These are phyloP conservation scores for Lablab purpureus DNA, from an alignment of 306 rosid species.

Conservation along the genomic window DNA sequence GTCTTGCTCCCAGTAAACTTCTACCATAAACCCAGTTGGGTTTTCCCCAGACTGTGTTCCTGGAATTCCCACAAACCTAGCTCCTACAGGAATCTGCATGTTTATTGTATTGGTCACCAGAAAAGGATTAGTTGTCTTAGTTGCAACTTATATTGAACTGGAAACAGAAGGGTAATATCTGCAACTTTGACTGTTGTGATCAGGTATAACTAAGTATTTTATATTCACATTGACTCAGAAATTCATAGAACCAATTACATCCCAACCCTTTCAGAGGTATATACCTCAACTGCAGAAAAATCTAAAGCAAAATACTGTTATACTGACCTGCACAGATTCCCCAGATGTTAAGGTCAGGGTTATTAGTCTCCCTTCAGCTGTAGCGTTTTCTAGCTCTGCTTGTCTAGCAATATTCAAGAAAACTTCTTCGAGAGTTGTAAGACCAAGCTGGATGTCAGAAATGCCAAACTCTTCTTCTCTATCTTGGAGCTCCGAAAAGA, in stretches of 20 bases:
- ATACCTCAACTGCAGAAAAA: not conserved
- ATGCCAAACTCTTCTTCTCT: slow-evolving; percentile 75
- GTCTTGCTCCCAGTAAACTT: slow-evolving; percentile 89
- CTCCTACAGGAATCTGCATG: slow-evolving; percentile 77
- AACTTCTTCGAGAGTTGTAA: slow-evolving; percentile 90
- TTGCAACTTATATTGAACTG: not conserved
- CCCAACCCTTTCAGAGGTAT: slow-evolving; percentile 18
- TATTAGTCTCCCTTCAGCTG: slow-evolving; percentile 70
- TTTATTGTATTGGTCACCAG: slow-evolving; percentile 36
- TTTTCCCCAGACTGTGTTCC: slow-evolving; percentile 70
- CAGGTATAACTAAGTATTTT: not conserved
- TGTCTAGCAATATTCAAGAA: slow-evolving; percentile 85
- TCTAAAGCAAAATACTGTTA: slow-evolving; percentile 19
- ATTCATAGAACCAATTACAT: not conserved
- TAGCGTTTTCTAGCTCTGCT: slow-evolving; percentile 87
- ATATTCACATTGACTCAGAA: not conserved
- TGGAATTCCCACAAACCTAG: slow-evolving; percentile 81
- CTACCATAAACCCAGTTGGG: slow-evolving; percentile 81
- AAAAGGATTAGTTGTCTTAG: slow-evolving; percentile 13
- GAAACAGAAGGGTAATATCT: not conserved
- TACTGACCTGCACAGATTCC: slow-evolving; percentile 57
- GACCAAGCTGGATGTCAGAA: slow-evolving; percentile 81
- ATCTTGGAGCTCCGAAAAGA: slow-evolving; percentile 76
- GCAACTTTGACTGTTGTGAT: slow-evolving; percentile 3
- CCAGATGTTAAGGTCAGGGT: slow-evolving; percentile 76